Evolutionary conservation across 495 filamentous ascomycete genomes (phyloP).

Genomic region (Choiromyces venosus): DNA sequence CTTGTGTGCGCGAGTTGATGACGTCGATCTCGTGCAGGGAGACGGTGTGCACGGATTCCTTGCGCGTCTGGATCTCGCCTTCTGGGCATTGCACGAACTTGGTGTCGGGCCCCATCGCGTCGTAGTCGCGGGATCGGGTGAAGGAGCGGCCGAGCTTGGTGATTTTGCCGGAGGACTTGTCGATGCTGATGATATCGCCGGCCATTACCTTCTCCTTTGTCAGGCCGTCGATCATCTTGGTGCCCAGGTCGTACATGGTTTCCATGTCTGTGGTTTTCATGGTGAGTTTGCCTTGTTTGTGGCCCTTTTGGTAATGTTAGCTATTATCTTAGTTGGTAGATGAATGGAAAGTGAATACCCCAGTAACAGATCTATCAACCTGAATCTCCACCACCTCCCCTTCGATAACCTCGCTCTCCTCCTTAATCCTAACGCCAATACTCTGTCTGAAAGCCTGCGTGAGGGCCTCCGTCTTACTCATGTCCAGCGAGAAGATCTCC

Average conservation of each 20-base stretch:
- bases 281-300: conserved; percentile 97
- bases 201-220: conserved; percentile 98
- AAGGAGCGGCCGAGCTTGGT: conserved; percentile 92
- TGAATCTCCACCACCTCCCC: conserved; percentile 99
- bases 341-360: conserved; percentile 50
- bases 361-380: conserved; percentile 94
- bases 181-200: conserved; percentile 95
- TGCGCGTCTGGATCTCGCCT: conserved; percentile 93
- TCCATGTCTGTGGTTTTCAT: conserved; percentile 99
- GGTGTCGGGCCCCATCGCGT: conserved; percentile 97
- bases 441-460: conserved; percentile 96
- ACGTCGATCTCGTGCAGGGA: conserved; percentile 98
- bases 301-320: conserved; percentile 50
- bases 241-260: conserved; percentile 97
- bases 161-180: conserved; percentile 96
- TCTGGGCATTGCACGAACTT: conserved; percentile 99
- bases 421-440: conserved; percentile 93
- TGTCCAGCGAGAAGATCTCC: conserved; percentile 96
- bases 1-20: conserved; percentile 95
- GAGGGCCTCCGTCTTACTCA: conserved; percentile 97
- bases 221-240: conserved; percentile 99
- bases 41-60: conserved; percentile 95
- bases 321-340: conserved; percentile 17
- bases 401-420: conserved; percentile 98
- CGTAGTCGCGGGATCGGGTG: conserved; percentile 91